Percentiles rank a stretch among this genome's conserved stretches.
Conservation (phyloP, 768 basidiomycete species). For the Sporobolomyces pararoseus region DNA sequence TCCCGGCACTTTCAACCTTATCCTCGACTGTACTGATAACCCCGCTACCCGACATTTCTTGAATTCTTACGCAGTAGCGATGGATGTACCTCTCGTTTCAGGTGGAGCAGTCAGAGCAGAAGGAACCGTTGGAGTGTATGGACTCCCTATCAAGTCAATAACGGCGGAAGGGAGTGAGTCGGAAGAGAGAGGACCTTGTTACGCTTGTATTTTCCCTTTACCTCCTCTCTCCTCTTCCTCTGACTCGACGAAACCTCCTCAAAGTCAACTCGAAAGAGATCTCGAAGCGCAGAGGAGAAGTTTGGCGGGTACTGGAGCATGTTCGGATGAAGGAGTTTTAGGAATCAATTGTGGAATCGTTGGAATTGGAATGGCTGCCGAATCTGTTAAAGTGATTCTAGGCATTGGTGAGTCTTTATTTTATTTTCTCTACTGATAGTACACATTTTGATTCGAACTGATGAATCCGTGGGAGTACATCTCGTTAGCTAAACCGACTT, state of each 20-base stretch:
- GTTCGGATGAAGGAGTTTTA: slow-evolving; percentile 41
- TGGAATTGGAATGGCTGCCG: slow-evolving; percentile 50
- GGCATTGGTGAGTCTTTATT: slow-evolving; percentile 22
- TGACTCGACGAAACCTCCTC: neutral
- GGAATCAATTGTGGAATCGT: slow-evolving; percentile 71
- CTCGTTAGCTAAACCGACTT: slow-evolving; percentile 57
- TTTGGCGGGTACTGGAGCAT: slow-evolving; percentile 36
- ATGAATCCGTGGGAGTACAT: neutral
- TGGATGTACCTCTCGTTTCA: slow-evolving; percentile 78
- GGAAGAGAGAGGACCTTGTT: slow-evolving; percentile 69
- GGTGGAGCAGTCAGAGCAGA: slow-evolving; percentile 70
- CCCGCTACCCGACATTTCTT: slow-evolving; percentile 86
- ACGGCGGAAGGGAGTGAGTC: neutral
- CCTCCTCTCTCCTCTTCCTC: slow-evolving; percentile 55
- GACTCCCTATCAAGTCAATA: slow-evolving; percentile 22
- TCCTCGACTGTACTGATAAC: slow-evolving; percentile 94
- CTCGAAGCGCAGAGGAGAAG: slow-evolving; percentile 26
- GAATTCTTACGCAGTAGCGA: slow-evolving; percentile 73
- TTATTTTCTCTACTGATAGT: too few species aligned
- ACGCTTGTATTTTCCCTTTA: slow-evolving; percentile 81
- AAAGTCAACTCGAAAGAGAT: neutral
- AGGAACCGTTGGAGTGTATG: slow-evolving; percentile 51
- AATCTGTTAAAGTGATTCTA: slow-evolving; percentile 31
- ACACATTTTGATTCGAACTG: too few species aligned
- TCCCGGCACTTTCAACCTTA: slow-evolving; percentile 58